Base-by-base conservation (phyloP, 2,329 filamentous ascomycete species). In the Sporothrix inflata region DNA sequence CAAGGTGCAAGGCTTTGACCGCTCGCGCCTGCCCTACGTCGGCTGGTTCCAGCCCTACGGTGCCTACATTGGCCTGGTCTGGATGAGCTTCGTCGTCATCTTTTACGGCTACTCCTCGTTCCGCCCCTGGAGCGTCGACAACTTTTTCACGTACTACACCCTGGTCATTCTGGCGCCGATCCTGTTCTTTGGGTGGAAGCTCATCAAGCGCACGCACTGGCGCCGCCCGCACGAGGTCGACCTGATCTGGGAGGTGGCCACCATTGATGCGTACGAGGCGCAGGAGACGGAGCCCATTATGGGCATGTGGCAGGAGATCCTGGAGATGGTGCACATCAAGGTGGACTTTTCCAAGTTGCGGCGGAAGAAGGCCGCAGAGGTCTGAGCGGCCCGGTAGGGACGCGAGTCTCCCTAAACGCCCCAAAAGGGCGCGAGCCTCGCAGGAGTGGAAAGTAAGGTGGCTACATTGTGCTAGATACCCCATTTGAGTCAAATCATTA, bases 111-210 rank as follows among this genome's bases (percentile, higher is more conserved):
- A 90, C 78, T 81, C 81, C 4, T 80, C 84, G 0, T 87, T 88
- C 77, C 73, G 73, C 16, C 76, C 77, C 0, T 90, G 88, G 84
- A 78, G 80, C 30, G 81, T 83, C 21, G 79, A 84, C 3, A 81
- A 77, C 47, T 85, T 87, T 77, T 82, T 86, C 78, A 80, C 83
- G 21, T 86, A 87, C 81, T 89, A 89, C 79, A 85, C 85, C 38
- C 88, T 89, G 85, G 81, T 86, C 73, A 79, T 89, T 16, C 78
- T 90, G 30, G 84, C 85, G 0, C 84, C 85, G 8, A 77, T 87
- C 47, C 80, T 89, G 38, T 91, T 86, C 77, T 69, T 85, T 24
- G 83, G 83, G 76, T 93, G 89, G 88, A 93, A 92, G 81, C 8
- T 92, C 1, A 24, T 89, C 78, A 88, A 89, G 81, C 83, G 82